Percentiles rank a stretch among this genome's conserved stretches.
These are phyloP conservation scores for Pseudotulostoma volvatum DNA, from an alignment of 495 filamentous ascomycete genomes.

Conservation along the genomic window DNA sequence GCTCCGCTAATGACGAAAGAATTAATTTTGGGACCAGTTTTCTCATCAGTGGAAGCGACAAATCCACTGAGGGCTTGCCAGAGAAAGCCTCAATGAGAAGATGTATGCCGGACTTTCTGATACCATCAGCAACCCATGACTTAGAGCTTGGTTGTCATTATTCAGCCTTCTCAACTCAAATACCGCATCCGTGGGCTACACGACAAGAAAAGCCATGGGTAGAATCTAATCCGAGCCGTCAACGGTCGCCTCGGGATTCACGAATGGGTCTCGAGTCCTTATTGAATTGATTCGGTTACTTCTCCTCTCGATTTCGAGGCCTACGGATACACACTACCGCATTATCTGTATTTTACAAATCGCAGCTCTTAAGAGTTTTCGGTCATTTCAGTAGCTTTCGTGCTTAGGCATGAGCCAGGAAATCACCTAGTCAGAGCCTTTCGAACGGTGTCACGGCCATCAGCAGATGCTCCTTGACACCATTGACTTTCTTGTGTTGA, in stretches of 20 bases:
- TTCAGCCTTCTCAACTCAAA: too few relatives aligned
- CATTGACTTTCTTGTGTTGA: too few relatives aligned
- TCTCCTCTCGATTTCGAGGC: background rate
- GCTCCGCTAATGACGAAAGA: constrained; percentile 1
- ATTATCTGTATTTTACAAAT: too few relatives aligned
- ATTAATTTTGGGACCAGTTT: too few relatives aligned
- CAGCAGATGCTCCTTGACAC: background rate
- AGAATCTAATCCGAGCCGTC: background rate
- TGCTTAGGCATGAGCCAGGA: background rate
- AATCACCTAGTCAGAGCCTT: background rate
- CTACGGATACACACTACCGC: too few relatives aligned
- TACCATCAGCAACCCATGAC: background rate
- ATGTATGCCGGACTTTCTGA: background rate
- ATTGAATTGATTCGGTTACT: constrained; percentile 2
- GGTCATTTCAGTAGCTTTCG: background rate
- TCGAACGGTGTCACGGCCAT: background rate
- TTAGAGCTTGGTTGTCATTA: constrained; percentile 2
- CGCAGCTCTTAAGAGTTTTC: background rate
- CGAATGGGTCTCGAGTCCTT: constrained; percentile 24
- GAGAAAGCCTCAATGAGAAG: background rate
- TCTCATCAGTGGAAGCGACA: constrained; percentile 1
- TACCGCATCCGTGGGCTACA: too few relatives aligned
- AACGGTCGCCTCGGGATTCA: constrained; percentile 21
- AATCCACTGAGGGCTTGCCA: background rate
- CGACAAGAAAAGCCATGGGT: too few relatives aligned